Base-by-base conservation (phyloP, 2,329 filamentous ascomycete species). In the Penicillium sp. region DNA sequence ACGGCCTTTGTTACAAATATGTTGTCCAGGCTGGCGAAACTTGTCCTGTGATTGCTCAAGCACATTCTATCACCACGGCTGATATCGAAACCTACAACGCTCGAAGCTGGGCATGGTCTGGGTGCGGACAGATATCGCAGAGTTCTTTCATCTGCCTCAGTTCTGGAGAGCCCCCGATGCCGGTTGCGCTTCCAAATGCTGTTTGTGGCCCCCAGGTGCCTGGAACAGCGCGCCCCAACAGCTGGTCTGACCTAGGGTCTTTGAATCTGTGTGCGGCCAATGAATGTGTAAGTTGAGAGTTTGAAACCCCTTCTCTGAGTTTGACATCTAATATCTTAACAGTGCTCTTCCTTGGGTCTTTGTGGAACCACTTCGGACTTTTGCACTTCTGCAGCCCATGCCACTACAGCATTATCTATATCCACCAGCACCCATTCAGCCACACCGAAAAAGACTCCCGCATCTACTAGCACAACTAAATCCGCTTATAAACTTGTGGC, bases 161-260 rank as follows among this genome's bases (percentile, higher is more conserved):
- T 57, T 54, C 62, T 0, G 79, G 79, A 2, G 61, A 58, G 6
- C 71, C 78, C 3, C 74, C 77, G 1, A 72, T 81, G 67, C 80
- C 80, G 6, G 69, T 73, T 0, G 55, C 69, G 0, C 62, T 78
- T 9, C 40, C 68, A 2, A 75, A 78, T 50, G 75, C 76, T 8
- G 61, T 75, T 1, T 82, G 82, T 65, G 81, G 82, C 0, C 82
- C 81, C 1, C 71, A 76, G 46, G 71, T 76, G 1, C 73, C 74
- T 4, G 76, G 77, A 2, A 80, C 78, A 0, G 51, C 63, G 15
- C 48, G 62, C 9, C 74, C 78, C 0, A 19, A 66, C 0, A 62
- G 67, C 21, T 73, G 70, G 19, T 73, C 61, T 3, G 63, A 69
- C 6, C 6, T 62, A 1, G 47, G 29, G 9, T 37, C 41, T 31